Evolutionary conservation across 805 yeast species (phyloP).

Genomic region (Candida tammaniensis): DNA sequence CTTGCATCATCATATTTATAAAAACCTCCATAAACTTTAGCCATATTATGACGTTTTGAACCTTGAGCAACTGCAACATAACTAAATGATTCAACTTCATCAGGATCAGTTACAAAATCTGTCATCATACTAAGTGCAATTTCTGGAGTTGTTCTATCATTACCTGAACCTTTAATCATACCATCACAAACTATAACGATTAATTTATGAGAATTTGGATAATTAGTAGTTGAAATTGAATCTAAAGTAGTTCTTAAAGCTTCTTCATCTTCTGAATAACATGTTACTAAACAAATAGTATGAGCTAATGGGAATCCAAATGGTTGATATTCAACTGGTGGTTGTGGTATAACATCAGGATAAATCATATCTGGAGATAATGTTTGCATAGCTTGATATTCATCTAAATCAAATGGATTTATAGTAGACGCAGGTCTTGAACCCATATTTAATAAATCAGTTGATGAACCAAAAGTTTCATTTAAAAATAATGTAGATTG

Average conservation of each 20-base stretch:
- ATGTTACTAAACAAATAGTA: constrained; percentile 59
- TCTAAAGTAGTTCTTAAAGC: constrained; percentile 88
- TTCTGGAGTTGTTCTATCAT: constrained; percentile 84
- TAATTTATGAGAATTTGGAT: constrained; percentile 91
- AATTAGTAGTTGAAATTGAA: constrained; percentile 91
- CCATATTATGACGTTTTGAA: constrained; percentile 93
- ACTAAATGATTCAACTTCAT: constrained; percentile 76
- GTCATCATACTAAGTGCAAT: constrained; percentile 85
- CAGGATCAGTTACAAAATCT: constrained; percentile 59
- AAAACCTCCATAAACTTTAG: constrained; percentile 92
- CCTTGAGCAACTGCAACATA: constrained; percentile 97
- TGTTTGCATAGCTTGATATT: constrained; percentile 38
- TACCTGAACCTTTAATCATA: constrained; percentile 90
- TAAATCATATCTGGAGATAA: constrained; percentile 60
- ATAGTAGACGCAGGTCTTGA: constrained; percentile 22
- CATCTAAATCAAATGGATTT: constrained; percentile 35
- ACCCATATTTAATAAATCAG: constrained; percentile 26
- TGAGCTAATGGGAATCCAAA: constrained; percentile 71
- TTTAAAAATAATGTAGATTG: constrained; percentile 28
- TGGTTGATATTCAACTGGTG: constrained; percentile 87
- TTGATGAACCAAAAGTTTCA: constrained; percentile 27
- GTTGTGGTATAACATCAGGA: constrained; percentile 85
- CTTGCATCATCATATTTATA: constrained; percentile 79
- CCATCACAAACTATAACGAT: constrained; percentile 91
- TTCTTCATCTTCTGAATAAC: constrained; percentile 89